These are phyloP conservation scores for Psidium guajava DNA, from an alignment of 345 rosid species.

Conservation along the genomic window DNA sequence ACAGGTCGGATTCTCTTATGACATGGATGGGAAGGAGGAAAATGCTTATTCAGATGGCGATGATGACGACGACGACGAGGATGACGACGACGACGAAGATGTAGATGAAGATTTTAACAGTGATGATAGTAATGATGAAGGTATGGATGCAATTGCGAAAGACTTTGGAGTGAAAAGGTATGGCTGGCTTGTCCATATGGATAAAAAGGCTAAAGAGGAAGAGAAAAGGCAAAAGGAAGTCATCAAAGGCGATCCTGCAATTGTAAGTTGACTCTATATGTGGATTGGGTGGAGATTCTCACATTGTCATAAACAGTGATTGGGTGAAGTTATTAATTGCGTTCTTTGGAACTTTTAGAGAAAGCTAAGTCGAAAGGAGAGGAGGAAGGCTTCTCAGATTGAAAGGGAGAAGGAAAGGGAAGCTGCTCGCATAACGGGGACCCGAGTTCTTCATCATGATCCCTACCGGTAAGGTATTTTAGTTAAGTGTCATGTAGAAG, in stretches of 20 bases:
- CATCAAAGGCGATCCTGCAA: conserved; percentile 94
- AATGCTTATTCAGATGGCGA: conserved; percentile 37
- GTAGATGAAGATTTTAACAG: conserved; percentile 90
- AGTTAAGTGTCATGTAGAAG: neutral
- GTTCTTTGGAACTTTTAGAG: conserved; percentile 36
- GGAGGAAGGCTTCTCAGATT: conserved; percentile 89
- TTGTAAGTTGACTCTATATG: conserved; percentile 43
- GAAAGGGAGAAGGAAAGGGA: conserved; percentile 94
- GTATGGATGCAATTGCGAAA: conserved; percentile 83
- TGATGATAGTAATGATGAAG: conserved; percentile 89
- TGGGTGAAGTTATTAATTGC: neutral
- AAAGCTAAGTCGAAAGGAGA: conserved; percentile 94
- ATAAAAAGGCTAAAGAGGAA: conserved; percentile 89
- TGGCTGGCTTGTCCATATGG: conserved; percentile 99
- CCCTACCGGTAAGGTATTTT: conserved; percentile 59
- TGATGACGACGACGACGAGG: conserved; percentile 53
- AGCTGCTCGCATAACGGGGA: conserved; percentile 53
- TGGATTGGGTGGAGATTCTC: neutral
- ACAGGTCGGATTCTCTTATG: conserved; percentile 90
- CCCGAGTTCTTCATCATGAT: conserved; percentile 64
- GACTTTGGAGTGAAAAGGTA: conserved; percentile 89
- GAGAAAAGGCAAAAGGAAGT: conserved; percentile 89
- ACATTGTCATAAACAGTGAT: neutral
- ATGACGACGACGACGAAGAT: conserved; percentile 71
- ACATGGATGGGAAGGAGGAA: conserved; percentile 56